Conservation (phyloP, 768 basidiomycete species). For the Pholiota conissans region DNA sequence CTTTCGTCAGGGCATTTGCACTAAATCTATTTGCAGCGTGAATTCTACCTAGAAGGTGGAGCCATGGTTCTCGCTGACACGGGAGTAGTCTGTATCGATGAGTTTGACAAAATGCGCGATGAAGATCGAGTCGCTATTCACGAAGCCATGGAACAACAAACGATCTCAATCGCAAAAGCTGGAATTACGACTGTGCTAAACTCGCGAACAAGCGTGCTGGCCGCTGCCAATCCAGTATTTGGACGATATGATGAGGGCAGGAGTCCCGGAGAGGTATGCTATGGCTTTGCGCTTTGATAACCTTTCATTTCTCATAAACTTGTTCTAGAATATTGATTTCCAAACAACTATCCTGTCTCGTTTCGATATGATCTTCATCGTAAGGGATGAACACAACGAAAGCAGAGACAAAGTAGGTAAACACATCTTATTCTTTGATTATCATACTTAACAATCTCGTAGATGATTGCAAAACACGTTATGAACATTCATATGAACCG, state of each 20-base stretch:
- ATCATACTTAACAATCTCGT: slow-evolving; percentile 1
- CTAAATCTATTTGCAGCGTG: slow-evolving; percentile 56
- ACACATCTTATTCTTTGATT: neutral
- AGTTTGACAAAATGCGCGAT: slow-evolving; percentile 99
- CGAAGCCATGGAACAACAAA: slow-evolving; percentile 99
- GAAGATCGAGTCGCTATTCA: slow-evolving; percentile 99
- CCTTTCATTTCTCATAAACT: neutral
- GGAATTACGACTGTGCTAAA: slow-evolving; percentile 98
- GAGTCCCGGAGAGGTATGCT: slow-evolving; percentile 88
- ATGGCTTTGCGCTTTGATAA: neutral
- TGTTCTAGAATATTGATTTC: slow-evolving; percentile 84
- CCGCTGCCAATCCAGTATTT: slow-evolving; percentile 97
- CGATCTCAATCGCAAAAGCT: slow-evolving; percentile 98
- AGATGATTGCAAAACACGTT: slow-evolving; percentile 96
- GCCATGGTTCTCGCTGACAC: slow-evolving; percentile 99
- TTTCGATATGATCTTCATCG: slow-evolving; percentile 99
- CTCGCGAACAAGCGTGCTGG: slow-evolving; percentile 92
- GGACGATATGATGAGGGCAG: slow-evolving; percentile 96
- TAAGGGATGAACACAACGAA: slow-evolving; percentile 98
- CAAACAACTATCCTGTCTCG: slow-evolving; percentile 97
- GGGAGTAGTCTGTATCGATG: slow-evolving; percentile 98
- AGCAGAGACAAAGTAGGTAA: slow-evolving; percentile 76
- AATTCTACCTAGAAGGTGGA: slow-evolving; percentile 98
- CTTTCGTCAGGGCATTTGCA: neutral
- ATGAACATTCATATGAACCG: slow-evolving; percentile 99